A percentile compares a stretch with the other conserved stretches of the same genome.
phyloP scores from a whole-genome alignment of 768 basidiomycete genomes.

The Suillus ampliporus region DNA sequence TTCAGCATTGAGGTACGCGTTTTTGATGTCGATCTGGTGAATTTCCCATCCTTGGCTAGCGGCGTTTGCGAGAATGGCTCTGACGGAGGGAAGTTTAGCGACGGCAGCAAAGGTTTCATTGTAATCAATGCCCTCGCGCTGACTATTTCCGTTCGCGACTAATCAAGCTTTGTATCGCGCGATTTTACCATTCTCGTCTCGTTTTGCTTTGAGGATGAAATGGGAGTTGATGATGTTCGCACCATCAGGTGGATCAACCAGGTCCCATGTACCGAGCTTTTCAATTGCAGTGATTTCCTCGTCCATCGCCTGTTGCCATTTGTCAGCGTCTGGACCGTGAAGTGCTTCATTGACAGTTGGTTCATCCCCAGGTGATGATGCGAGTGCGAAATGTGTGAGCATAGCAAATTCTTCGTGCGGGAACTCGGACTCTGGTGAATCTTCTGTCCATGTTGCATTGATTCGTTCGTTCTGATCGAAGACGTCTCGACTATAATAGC shows the following conservation, averaged over 20 bases:
- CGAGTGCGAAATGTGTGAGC: no score
- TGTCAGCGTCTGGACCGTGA: neutral
- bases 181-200: constrained; percentile 7
- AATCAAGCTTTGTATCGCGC: constrained; percentile 35
- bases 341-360: constrained; percentile 10
- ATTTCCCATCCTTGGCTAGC: constrained; percentile 22
- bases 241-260: constrained; percentile 4
- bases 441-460: no score
- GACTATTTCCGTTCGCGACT: constrained; percentile 43
- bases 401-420: no score
- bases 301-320: constrained; percentile 10
- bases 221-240: constrained; percentile 11
- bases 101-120: constrained; percentile 40
- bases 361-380: constrained; percentile 4
- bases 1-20: constrained; percentile 22
- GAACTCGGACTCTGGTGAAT: no score
- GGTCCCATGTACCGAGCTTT: constrained; percentile 6
- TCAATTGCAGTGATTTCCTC: constrained; percentile 9
- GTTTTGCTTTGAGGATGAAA: constrained; percentile 13
- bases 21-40: constrained; percentile 18
- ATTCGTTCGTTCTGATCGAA: no score
- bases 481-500: no score
- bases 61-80: constrained; percentile 9
- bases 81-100: constrained; percentile 15
- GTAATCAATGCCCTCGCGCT: constrained; percentile 40